Conservation (phyloP, 2,329 filamentous ascomycete genomes). For the Lasiodiplodia gonubiensis region DNA sequence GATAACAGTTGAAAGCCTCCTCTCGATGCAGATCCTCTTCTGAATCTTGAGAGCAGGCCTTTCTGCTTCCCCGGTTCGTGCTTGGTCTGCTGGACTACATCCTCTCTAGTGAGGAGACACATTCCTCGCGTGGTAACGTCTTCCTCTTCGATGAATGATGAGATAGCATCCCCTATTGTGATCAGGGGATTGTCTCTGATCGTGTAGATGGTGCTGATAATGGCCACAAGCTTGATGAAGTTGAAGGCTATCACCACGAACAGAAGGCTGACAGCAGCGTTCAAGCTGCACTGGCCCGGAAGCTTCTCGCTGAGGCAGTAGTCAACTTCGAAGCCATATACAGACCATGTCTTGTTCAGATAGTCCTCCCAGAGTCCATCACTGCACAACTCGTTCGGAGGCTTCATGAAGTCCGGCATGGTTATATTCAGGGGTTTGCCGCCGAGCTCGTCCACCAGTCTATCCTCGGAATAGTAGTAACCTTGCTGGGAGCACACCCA, state of each 20-base stretch:
- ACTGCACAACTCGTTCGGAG: conserved; percentile 14
- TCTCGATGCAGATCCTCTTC: neutral
- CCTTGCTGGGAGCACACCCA: conserved; percentile 26
- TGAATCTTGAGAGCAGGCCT: neutral
- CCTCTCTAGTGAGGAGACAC: conserved; percentile 6
- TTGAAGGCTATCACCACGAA: conserved; percentile 8
- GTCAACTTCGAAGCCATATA: neutral
- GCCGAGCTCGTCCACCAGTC: neutral
- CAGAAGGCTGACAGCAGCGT: neutral
- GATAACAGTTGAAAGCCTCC: neutral
- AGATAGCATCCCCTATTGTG: conserved; percentile 36
- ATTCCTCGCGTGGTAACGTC: conserved; percentile 16
- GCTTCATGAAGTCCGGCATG: neutral
- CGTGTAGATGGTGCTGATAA: neutral
- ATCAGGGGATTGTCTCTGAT: conserved; percentile 31
- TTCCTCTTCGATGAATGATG: conserved; percentile 32
- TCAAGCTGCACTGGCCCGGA: neutral
- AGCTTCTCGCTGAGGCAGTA: conserved; percentile 15
- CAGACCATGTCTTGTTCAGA: neutral
- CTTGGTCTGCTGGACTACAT: neutral
- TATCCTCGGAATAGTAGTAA: conserved; percentile 7
- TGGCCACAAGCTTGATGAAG: neutral
- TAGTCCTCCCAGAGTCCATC: conserved; percentile 17
- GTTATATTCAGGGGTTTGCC: neutral
- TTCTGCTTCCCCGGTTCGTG: neutral